A percentile compares a stretch with the other conserved stretches of the same genome.
These are phyloP conservation scores for Zygoascus biomembranicola DNA, from an alignment of 805 yeast species.

Conservation along the genomic window DNA sequence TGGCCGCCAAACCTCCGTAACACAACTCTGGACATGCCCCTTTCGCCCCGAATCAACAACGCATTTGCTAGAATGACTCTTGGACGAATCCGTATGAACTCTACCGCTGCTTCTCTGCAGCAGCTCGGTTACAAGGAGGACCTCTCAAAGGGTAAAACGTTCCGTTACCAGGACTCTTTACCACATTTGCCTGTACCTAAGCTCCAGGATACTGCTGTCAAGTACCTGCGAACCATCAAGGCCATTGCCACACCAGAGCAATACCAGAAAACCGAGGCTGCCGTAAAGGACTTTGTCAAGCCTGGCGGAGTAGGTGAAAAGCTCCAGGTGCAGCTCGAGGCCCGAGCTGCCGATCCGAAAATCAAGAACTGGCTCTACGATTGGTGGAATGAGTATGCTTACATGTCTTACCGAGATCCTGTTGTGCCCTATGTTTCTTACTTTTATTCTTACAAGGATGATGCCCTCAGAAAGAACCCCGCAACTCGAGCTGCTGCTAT, in stretches of 20 bases:
- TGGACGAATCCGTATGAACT: constrained; percentile 15
- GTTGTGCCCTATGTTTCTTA: constrained; percentile 92
- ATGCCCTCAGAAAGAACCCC: constrained; percentile 29
- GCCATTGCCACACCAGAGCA: constrained; percentile 52
- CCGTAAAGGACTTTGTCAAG: constrained; percentile 57
- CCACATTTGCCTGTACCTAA: constrained; percentile 88
- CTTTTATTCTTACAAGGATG: constrained; percentile 75
- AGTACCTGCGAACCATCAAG: constrained; percentile 62
- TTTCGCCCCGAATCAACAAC: not conserved
- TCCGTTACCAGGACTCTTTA: constrained; percentile 58
- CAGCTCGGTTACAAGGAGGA: constrained; percentile 22
- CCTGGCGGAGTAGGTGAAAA: constrained; percentile 57
- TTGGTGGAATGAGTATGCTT: constrained; percentile 93
- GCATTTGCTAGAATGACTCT: not conserved
- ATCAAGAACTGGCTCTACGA: constrained; percentile 81
- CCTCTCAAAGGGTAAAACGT: constrained; percentile 54
- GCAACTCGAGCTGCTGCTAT: constrained; percentile 65
- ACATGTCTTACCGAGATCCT: constrained; percentile 84
- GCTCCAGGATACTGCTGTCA: constrained; percentile 57
- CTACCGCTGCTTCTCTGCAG: constrained; percentile 26
- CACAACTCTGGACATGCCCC: not conserved
- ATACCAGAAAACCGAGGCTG: constrained; percentile 43
- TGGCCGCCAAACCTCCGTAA: not conserved
- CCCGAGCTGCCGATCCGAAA: constrained; percentile 45
- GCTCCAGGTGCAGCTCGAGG: constrained; percentile 57